These are phyloP conservation scores for Trichophaea hybrida DNA, from an alignment of 2,329 filamentous ascomycete genomes.

Conservation along the genomic window DNA sequence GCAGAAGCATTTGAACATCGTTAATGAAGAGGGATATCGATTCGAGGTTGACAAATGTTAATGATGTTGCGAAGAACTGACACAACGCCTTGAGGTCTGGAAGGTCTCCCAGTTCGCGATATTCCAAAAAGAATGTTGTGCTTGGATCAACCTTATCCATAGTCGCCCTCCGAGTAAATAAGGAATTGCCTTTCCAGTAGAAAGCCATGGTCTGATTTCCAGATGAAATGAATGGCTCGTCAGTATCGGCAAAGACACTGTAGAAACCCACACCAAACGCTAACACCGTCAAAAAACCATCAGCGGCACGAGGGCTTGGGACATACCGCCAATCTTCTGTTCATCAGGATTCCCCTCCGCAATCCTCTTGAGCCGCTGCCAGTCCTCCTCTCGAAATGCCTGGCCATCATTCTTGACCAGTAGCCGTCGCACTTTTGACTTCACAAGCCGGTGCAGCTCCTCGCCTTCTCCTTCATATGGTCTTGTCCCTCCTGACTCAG, in stretches of 20 bases:
- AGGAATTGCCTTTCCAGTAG: constrained; percentile 97
- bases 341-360: constrained; percentile 99
- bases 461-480: not conserved
- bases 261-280: constrained; percentile 98
- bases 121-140: constrained; percentile 90
- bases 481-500: not conserved
- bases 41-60: constrained; percentile 87
- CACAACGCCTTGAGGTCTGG: constrained; percentile 74
- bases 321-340: constrained; percentile 62
- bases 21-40: constrained; percentile 83
- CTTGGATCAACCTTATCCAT: constrained; percentile 56
- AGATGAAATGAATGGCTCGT: constrained; percentile 92
- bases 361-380: constrained; percentile 84
- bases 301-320: not conserved
- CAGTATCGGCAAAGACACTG: constrained; percentile 89
- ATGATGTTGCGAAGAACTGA: constrained; percentile 84
- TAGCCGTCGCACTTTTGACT: constrained; percentile 77
- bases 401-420: constrained; percentile 86
- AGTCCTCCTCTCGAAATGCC: constrained; percentile 78
- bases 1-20: constrained; percentile 61
- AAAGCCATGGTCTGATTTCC: constrained; percentile 92
- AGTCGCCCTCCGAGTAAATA: constrained; percentile 67
- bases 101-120: constrained; percentile 59
- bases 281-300: not conserved
- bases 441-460: constrained; percentile 33